phyloP scores from a whole-genome alignment of 345 rosid species.

The Salix exigua region DNA sequence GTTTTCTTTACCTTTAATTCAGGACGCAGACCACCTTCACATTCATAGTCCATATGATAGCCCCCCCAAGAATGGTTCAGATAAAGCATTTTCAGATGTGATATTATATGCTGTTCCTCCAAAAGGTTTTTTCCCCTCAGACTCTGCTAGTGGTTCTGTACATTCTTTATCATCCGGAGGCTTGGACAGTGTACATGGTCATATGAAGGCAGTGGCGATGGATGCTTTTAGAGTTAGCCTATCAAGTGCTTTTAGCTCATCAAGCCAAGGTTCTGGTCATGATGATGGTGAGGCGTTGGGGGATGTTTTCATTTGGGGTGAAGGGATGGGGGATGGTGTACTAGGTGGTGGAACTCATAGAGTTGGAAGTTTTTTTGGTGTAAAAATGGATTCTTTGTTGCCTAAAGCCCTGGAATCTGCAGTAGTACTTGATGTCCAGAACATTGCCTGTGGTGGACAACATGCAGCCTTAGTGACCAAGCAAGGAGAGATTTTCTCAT shows the following conservation, averaged over 20 bases:
- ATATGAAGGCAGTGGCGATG: slow-evolving; percentile 62
- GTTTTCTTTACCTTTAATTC: slow-evolving; percentile 23
- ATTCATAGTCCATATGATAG: slow-evolving; percentile 91
- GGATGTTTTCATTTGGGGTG: slow-evolving; percentile 81
- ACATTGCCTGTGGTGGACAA: slow-evolving; percentile 69
- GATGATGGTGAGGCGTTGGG: slow-evolving; percentile 80
- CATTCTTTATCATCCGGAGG: slow-evolving; percentile 97
- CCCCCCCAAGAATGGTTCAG: slow-evolving; percentile 88
- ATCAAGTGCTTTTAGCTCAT: slow-evolving; percentile 88
- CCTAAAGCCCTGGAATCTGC: slow-evolving; percentile 75
- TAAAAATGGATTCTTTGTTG: slow-evolving; percentile 56
- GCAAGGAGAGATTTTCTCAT: slow-evolving; percentile 74
- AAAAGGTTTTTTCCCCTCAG: slow-evolving; percentile 77
- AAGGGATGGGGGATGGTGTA: slow-evolving; percentile 61
- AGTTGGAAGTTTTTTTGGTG: slow-evolving; percentile 39
- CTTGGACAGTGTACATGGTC: slow-evolving; percentile 84
- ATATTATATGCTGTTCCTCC: slow-evolving; percentile 75
- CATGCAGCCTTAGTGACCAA: slow-evolving; percentile 75
- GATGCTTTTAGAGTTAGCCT: slow-evolving; percentile 95
- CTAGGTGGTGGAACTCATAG: slow-evolving; percentile 64
- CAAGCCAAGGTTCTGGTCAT: slow-evolving; percentile 85
- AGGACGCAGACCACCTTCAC: slow-evolving; percentile 78
- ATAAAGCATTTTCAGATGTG: slow-evolving; percentile 83
- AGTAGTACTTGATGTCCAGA: slow-evolving; percentile 72
- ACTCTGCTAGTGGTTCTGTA: slow-evolving; percentile 75